Conservation (phyloP, 352 stramenopile genomes). For the Globisporangium nunn region DNA sequence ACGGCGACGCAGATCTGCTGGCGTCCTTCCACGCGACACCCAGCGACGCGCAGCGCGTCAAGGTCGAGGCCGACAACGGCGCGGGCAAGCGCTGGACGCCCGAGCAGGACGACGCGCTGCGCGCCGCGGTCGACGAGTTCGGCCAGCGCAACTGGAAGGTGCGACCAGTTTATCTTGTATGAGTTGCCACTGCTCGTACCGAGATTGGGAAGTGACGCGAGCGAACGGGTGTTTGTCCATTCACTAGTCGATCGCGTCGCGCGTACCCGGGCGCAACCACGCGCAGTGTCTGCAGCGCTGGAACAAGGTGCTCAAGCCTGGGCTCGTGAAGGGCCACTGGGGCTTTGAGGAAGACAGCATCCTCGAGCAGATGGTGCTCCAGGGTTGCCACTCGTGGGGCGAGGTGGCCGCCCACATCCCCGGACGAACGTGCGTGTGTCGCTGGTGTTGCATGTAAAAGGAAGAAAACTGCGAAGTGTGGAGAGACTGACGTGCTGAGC, state of each 20-base stretch:
- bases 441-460: too few relatives aligned
- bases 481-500: too few relatives aligned
- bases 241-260: slow-evolving; percentile 55
- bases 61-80: slow-evolving; percentile 72
- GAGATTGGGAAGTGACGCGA: too few relatives aligned
- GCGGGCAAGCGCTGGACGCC: slow-evolving; percentile 73
- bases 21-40: slow-evolving; percentile 41
- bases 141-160: slow-evolving; percentile 83
- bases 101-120: slow-evolving; percentile 74
- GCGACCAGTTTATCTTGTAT: too few relatives aligned
- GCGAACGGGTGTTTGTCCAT: too few relatives aligned
- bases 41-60: slow-evolving; percentile 56
- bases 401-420: slow-evolving; percentile 81
- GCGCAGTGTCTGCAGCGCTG: slow-evolving; percentile 88
- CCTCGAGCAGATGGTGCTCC: slow-evolving; percentile 69
- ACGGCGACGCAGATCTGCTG: slow-evolving; percentile 27
- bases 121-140: slow-evolving; percentile 66
- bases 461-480: too few relatives aligned
- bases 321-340: slow-evolving; percentile 95
- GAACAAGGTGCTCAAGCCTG: slow-evolving; percentile 90
- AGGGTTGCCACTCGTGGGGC: slow-evolving; percentile 84
- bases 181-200: too few relatives aligned
- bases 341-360: slow-evolving; percentile 90
- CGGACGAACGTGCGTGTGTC: slow-evolving; percentile 39
- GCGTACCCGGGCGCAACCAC: slow-evolving; percentile 81